phyloP scores from a whole-genome alignment of 1,284 basidiomycete species.

The Ustilago nuda region DNA sequence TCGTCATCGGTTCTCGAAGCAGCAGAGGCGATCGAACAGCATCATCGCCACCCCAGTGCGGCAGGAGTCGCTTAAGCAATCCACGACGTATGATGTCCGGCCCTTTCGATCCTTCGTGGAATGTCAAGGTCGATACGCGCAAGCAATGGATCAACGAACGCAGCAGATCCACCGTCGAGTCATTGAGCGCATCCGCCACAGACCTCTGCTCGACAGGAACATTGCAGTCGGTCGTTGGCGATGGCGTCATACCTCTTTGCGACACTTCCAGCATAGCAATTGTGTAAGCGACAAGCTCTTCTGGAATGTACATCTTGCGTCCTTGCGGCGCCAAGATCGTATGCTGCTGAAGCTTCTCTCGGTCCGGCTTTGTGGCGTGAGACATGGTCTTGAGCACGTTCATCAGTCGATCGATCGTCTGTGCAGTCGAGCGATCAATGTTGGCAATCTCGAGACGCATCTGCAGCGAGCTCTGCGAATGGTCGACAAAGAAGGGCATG shows the following conservation, averaged over 20 bases:
- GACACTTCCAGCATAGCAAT: conserved; percentile 64
- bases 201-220: conserved; percentile 32
- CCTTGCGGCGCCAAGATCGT: conserved; percentile 62
- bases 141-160: conserved; percentile 59
- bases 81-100: conserved; percentile 61
- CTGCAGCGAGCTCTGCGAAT: conserved; percentile 44
- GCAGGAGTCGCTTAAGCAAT: conserved; percentile 65
- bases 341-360: conserved; percentile 53
- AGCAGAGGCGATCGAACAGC: conserved; percentile 64
- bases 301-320: conserved; percentile 64
- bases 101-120: conserved; percentile 39
- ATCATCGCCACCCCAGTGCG: conserved; percentile 67
- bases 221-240: conserved; percentile 39
- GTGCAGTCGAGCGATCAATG: conserved; percentile 50
- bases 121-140: conserved; percentile 46
- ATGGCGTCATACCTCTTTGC: conserved; percentile 59
- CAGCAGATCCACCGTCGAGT: conserved; percentile 54
- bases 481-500: conserved; percentile 57
- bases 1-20: conserved; percentile 64
- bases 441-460: conserved; percentile 45
- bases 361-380: conserved; percentile 40
- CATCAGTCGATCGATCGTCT: conserved; percentile 65
- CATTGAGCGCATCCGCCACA: conserved; percentile 56
- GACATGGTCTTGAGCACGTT: conserved; percentile 64
- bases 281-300: conserved; percentile 67